Conservation (phyloP, 495 filamentous ascomycete species). For the Monascus purpureus region DNA sequence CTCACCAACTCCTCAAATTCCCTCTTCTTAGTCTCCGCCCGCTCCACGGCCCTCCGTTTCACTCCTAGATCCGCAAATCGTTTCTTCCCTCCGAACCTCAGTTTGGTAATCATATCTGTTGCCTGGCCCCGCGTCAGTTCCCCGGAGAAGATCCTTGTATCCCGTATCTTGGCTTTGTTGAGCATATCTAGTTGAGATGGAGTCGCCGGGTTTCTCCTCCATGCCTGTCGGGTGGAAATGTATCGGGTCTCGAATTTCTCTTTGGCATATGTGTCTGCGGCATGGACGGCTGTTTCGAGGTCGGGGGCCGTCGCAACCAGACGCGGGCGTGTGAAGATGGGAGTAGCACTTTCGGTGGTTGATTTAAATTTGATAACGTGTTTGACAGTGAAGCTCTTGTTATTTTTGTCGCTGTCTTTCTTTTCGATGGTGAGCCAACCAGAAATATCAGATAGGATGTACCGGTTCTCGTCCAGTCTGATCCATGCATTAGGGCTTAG, state of each 20-base stretch:
- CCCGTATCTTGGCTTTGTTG: constrained; percentile 45
- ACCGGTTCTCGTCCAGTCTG: constrained; percentile 45
- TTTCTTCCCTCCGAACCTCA: constrained; percentile 69
- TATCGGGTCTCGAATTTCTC: constrained; percentile 44
- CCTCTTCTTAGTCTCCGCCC: constrained; percentile 21
- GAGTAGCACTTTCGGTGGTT: no score
- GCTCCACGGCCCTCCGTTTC: constrained; percentile 20
- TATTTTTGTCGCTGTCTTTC: constrained; percentile 3
- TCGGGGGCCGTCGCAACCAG: constrained; percentile 42
- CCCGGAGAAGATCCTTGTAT: constrained; percentile 36
- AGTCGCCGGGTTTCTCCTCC: constrained; percentile 56
- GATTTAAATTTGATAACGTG: no score
- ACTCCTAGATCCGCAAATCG: constrained; percentile 42
- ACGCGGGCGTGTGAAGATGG: constrained; percentile 50
- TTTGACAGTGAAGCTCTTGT: no score
- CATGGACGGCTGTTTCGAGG: constrained; percentile 61
- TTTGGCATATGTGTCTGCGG: constrained; percentile 66
- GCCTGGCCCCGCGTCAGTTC: constrained; percentile 70
- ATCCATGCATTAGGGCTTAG: constrained; percentile 74
- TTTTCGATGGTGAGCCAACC: constrained; percentile 49
- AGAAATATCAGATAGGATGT: constrained; percentile 41
- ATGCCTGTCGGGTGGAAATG: constrained; percentile 43
- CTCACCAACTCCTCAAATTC: constrained; percentile 21
- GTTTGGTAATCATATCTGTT: constrained; percentile 82
- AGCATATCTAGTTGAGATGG: constrained; percentile 56